Evolutionary conservation across 225 moss, liverwort and hornwort genomes (phyloP).

Genomic region (Pleurozium schreberi): DNA sequence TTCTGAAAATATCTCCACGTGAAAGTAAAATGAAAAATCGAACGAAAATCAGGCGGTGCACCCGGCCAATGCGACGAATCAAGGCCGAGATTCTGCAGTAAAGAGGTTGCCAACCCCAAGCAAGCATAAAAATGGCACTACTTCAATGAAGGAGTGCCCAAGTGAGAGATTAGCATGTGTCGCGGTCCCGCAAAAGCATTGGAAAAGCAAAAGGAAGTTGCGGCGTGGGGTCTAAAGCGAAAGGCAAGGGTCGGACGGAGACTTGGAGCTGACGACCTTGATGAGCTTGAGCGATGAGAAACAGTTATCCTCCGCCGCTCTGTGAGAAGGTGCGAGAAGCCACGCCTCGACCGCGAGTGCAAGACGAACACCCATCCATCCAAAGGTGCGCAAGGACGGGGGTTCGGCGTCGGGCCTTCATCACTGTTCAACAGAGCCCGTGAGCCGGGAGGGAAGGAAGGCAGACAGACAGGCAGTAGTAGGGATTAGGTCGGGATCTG

Average conservation of each 20-base stretch:
- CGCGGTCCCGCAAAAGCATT: neutral
- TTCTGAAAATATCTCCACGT: too few species aligned
- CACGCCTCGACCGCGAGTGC: neutral
- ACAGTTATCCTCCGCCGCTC: conserved; percentile 19
- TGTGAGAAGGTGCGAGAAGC: conserved; percentile 16
- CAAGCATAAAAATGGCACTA: neutral
- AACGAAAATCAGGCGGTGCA: neutral
- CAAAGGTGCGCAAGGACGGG: neutral
- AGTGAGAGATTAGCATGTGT: neutral
- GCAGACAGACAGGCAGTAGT: neutral
- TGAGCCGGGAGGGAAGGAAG: neutral
- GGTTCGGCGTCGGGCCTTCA: neutral
- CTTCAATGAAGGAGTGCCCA: too few species aligned
- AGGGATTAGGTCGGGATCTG: neutral
- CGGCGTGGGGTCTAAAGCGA: neutral
- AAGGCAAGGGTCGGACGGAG: neutral
- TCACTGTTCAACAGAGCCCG: conserved; percentile 29
- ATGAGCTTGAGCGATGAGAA: conserved; percentile 9
- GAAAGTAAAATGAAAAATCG: too few species aligned
- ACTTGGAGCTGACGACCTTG: neutral
- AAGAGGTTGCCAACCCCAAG: neutral
- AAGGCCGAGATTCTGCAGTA: neutral
- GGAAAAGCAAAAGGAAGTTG: neutral
- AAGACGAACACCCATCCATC: conserved; percentile 19
- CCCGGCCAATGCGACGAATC: neutral